Evolutionary conservation across 768 basidiomycete species (phyloP), one percentile per base, ranked within the genome.

Genomic region (Lentinula sp.): DNA sequence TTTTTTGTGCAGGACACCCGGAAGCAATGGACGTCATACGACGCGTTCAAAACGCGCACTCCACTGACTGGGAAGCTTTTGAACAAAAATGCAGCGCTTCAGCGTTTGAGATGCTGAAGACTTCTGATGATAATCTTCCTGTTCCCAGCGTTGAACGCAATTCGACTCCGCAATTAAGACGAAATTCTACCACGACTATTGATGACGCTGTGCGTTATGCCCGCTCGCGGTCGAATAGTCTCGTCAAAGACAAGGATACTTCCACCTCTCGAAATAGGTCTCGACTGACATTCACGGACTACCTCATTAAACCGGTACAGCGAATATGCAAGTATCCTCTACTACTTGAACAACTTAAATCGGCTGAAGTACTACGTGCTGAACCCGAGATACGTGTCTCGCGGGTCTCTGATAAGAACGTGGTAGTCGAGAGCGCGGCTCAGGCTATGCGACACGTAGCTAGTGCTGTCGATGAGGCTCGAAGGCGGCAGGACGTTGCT

Each of bases 281-380:
- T 11, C 82, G 83, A 21, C 80, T 91, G 40, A 79, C 80, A 61
- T 85, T 91, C 71, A 75, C 84, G 65, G 96, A 98, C 74, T 95
- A 95, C 70, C 81, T 98, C 75, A 98, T 99, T 75, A 94, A 94
- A 73, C 96, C 96, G n/a, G 83, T 98, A 15, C 96, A 99, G 73
- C 80, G 95, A 55, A 89, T 99, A 54, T 98, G 95, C 82, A 91
- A 88, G 66, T 99, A 99, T 69, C 93, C 95, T 16, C 81, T 98
- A 55, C 80, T 99, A 8, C 83, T 99, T 49, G 87, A 86, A 61
- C 86, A 90, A 66, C 80, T 97, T 39, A 71, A 73, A 54, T 70
- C 75, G 4, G 68, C 73, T 13, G 75, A 75, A 63, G 61, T 70
- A 13, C 58, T 73, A 32, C 68, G 67, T 42, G 63, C 67, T 11